These are phyloP conservation scores for Astrothelium macrocarpum DNA, from an alignment of 495 filamentous ascomycete genomes.

Conservation along the genomic window DNA sequence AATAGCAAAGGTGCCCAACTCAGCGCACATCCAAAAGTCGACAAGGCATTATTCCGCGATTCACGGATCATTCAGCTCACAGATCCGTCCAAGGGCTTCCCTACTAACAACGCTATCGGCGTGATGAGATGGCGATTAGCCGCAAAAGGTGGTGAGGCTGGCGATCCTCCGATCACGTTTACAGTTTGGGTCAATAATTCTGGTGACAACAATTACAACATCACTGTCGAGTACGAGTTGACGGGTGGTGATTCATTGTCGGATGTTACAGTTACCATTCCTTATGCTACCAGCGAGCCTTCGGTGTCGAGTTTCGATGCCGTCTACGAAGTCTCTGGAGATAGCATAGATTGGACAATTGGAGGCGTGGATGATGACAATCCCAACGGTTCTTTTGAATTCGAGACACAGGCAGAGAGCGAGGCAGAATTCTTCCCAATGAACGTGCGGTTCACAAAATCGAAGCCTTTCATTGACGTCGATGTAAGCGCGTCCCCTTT, in stretches of 20 bases:
- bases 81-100: slow-evolving; percentile 76
- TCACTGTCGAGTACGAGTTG: slow-evolving; percentile 92
- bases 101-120: slow-evolving; percentile 78
- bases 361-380: slow-evolving; percentile 74
- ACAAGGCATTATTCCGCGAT: slow-evolving; percentile 70
- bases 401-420: slow-evolving; percentile 73
- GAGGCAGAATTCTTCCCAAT: slow-evolving; percentile 97
- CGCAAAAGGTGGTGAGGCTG: slow-evolving; percentile 60
- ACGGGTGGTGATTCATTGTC: slow-evolving; percentile 63
- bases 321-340: slow-evolving; percentile 85
- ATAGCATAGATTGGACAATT: slow-evolving; percentile 87
- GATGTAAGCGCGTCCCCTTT: slow-evolving; percentile 58
- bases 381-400: slow-evolving; percentile 77
- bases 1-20: slow-evolving; percentile 74
- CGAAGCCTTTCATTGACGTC: slow-evolving; percentile 76
- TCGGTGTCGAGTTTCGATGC: slow-evolving; percentile 87
- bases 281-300: slow-evolving; percentile 72
- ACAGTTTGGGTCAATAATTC: slow-evolving; percentile 93
- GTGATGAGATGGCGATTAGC: slow-evolving; percentile 81
- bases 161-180: slow-evolving; percentile 75
- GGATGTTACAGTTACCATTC: slow-evolving; percentile 80
- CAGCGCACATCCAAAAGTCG: slow-evolving; percentile 89
- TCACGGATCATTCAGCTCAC: slow-evolving; percentile 74
- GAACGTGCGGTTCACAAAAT: slow-evolving; percentile 80
- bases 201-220: slow-evolving; percentile 61